Conservation (phyloP, 768 basidiomycete genomes). For the Pleurotus tuoliensis region DNA sequence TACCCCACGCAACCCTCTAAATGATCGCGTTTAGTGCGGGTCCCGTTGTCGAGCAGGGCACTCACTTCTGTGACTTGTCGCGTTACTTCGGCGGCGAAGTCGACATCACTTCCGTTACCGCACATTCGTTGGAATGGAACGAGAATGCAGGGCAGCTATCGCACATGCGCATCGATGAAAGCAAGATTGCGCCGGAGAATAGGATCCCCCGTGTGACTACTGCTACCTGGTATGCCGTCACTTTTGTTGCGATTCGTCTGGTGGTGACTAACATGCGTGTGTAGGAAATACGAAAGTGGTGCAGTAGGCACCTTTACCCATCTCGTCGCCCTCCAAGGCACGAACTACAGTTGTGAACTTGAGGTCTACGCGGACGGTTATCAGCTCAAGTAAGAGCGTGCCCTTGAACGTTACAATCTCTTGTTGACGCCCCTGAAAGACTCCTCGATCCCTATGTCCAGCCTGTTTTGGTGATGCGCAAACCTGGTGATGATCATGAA, state of each 20-base stretch:
- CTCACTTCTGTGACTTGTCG: slow-evolving; percentile 95
- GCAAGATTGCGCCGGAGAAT: slow-evolving; percentile 77
- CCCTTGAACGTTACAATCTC: neutral
- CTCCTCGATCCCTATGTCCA: slow-evolving; percentile 92
- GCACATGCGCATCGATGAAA: slow-evolving; percentile 82
- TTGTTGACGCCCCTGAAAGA: slow-evolving; percentile 30
- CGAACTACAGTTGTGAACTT: slow-evolving; percentile 90
- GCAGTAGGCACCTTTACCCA: slow-evolving; percentile 93
- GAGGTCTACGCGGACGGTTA: slow-evolving; percentile 95
- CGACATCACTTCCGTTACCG: slow-evolving; percentile 73
- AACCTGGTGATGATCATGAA: slow-evolving; percentile 76
- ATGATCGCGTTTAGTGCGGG: slow-evolving; percentile 49
- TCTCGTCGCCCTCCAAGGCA: slow-evolving; percentile 86
- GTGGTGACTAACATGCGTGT: neutral
- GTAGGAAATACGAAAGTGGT: slow-evolving; percentile 91
- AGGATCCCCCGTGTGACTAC: slow-evolving; percentile 92
- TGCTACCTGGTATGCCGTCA: slow-evolving; percentile 69
- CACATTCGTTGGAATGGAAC: slow-evolving; percentile 90
- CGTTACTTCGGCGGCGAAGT: slow-evolving; percentile 98
- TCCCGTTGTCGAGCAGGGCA: slow-evolving; percentile 87
- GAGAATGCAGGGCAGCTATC: slow-evolving; percentile 84
- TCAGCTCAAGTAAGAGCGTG: slow-evolving; percentile 59
- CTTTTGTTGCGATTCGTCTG: neutral
- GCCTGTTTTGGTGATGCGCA: slow-evolving; percentile 83
- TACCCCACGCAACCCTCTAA: too few species aligned